Base-by-base conservation (phyloP, 2,329 filamentous ascomycete species). In the Diaporthe eres region DNA sequence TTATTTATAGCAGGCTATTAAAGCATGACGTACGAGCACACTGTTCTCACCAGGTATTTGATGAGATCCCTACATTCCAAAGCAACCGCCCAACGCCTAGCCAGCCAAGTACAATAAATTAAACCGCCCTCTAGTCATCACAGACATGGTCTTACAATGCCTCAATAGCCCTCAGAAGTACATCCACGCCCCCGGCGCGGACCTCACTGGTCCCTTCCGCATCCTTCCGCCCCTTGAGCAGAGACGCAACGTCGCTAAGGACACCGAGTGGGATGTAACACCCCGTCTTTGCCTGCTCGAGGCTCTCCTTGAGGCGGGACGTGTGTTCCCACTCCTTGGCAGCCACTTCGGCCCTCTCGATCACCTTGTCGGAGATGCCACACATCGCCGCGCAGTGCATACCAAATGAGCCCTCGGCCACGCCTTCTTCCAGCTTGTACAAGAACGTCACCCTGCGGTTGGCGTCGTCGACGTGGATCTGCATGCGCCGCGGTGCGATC, bases 361-460 rank as follows among this genome's bases (percentile, higher is more conserved):
- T 95, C 22, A 99, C 92, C 74, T 92, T 92, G 60, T 88, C 87
- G 0, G 95, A 92, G 78, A 99, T 98, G 1, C 97, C 97, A 80
- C 97, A 99, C 97, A 99, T 99, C 76, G 95, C 93, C 1, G 97
- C 97, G 82, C 97, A 99, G 84, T 99, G 97, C 97, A 99, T 99
- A 80, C 97, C 97, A 81, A 98, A 99, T 81, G 95, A 98, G 22
- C 97, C 97, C 84, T 98, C 96, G 0, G 97, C 97, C 13, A 98
- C 95, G 2, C 97, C 97, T 19, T 95, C 91, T 84, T 98, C 97
- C 0, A 99, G 90, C 81, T 95, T 96, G 86, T 99, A 99, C 74
- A 99, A 84, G 86, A 99, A 99, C 0, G 96, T 98, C n/a, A 99
- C 92, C n/a, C 93, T 92, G 34, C 95, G 91, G 75, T 95, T 90